Evolutionary conservation across 192 early-diverging fungal species (phyloP).

Genomic region (Geranomyces michiganensis): DNA sequence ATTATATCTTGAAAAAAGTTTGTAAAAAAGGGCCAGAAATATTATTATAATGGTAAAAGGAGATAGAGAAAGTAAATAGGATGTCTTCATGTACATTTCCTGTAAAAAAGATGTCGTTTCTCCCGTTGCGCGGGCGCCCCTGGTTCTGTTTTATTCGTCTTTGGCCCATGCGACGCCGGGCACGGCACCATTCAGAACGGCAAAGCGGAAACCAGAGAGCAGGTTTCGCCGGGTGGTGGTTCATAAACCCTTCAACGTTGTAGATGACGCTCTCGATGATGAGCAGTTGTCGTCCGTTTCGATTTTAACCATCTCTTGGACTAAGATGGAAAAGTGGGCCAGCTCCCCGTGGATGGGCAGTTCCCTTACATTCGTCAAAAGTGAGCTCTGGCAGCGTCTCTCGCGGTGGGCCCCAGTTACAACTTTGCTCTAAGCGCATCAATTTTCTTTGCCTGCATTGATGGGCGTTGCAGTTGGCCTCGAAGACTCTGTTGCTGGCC

Average conservation of each 20-base stretch:
- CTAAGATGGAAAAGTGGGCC: constrained; percentile 4
- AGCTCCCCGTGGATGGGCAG: too few relatives aligned
- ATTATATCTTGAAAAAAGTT: too few relatives aligned
- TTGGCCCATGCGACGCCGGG: constrained; percentile 26
- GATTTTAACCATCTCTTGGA: constrained; percentile 68
- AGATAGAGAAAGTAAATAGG: too few relatives aligned
- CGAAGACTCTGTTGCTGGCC: too few relatives aligned
- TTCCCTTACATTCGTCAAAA: constrained; percentile 47
- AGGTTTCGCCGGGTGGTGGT: constrained; percentile 90
- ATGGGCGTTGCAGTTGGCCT: too few relatives aligned
- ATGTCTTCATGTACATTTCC: too few relatives aligned
- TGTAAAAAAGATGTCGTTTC: too few relatives aligned
- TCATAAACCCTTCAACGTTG: constrained; percentile 78
- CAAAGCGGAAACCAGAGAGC: constrained; percentile 53
- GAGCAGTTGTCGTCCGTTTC: constrained; percentile 74
- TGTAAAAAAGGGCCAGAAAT: too few relatives aligned
- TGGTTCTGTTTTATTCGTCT: constrained; percentile 47
- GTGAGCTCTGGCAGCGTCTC: constrained; percentile 62
- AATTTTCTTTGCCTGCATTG: constrained; percentile 82
- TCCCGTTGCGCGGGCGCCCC: too few relatives aligned
- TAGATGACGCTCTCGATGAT: constrained; percentile 84
- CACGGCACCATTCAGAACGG: constrained; percentile 33
- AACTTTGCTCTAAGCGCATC: constrained; percentile 59
- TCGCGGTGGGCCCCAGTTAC: constrained; percentile 74
- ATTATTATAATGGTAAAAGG: too few relatives aligned